phyloP scores from a whole-genome alignment of 768 basidiomycete species.

The Mycena olivaceomarginata region DNA sequence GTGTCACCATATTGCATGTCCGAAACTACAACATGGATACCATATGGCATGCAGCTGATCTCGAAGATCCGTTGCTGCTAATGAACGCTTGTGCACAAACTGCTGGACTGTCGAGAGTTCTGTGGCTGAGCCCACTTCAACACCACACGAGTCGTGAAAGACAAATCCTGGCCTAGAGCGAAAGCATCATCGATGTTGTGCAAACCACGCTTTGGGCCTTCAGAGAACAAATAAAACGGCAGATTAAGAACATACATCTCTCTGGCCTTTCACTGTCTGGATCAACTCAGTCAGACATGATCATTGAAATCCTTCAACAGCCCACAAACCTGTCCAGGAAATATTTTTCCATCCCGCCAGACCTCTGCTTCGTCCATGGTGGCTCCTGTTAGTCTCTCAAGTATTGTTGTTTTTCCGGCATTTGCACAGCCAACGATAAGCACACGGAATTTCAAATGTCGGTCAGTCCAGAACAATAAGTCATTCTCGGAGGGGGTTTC shows the following conservation, averaged over 20 bases:
- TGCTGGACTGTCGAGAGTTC: conserved; percentile 8
- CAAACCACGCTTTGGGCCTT: conserved; percentile 15
- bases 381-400: not conserved
- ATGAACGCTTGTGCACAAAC: not conserved
- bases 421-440: too few relatives aligned
- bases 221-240: not conserved
- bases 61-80: not conserved
- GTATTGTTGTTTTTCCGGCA: too few relatives aligned
- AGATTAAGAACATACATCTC: not conserved
- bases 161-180: too few relatives aligned
- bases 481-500: conserved; percentile 7
- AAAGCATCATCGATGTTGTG: conserved; percentile 4
- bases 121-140: conserved; percentile 8
- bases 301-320: not conserved
- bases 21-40: not conserved
- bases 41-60: conserved; percentile 10
- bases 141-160: conserved; percentile 14
- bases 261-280: too few relatives aligned
- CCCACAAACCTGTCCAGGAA: not conserved
- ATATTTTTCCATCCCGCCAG: conserved; percentile 4
- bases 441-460: too few relatives aligned
- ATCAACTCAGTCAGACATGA: not conserved
- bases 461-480: not conserved
- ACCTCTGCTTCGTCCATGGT: not conserved
- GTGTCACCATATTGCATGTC: not conserved